Evolutionary conservation across 306 rosid genomes (phyloP).

Genomic region (Castanopsis chinensis): DNA sequence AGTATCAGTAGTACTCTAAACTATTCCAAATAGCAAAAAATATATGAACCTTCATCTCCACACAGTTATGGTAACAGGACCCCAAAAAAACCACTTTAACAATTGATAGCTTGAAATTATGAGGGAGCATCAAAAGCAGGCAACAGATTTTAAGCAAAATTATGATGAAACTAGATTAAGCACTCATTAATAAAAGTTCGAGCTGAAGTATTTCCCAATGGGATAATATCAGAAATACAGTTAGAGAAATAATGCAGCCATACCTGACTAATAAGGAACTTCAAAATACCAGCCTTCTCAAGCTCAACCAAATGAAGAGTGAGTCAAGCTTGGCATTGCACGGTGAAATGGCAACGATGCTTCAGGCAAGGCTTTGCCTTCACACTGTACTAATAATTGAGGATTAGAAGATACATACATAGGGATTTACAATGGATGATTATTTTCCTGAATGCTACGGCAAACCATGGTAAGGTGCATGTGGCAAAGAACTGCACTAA

Average conservation of each 20-base stretch:
- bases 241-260: background rate
- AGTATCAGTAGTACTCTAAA: background rate
- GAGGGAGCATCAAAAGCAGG: slow-evolving; percentile 1
- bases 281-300: slow-evolving; percentile 81
- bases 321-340: slow-evolving; percentile 88
- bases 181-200: background rate
- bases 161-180: background rate
- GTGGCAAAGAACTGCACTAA: background rate
- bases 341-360: slow-evolving; percentile 98
- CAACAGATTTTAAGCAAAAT: background rate
- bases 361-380: slow-evolving; percentile 96
- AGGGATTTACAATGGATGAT: slow-evolving; percentile 6
- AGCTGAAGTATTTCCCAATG: background rate
- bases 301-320: slow-evolving; percentile 80
- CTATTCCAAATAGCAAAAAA: background rate
- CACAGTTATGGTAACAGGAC: background rate
- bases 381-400: slow-evolving; percentile 60
- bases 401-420: slow-evolving; percentile 16
- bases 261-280: slow-evolving; percentile 95
- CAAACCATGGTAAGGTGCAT: background rate
- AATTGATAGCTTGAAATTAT: background rate
- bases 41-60: background rate
- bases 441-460: background rate
- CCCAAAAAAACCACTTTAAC: background rate
- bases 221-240: background rate